Evolutionary conservation across 2,329 filamentous ascomycete species (phyloP).

Genomic region (Curvularia hawaiiensis): DNA sequence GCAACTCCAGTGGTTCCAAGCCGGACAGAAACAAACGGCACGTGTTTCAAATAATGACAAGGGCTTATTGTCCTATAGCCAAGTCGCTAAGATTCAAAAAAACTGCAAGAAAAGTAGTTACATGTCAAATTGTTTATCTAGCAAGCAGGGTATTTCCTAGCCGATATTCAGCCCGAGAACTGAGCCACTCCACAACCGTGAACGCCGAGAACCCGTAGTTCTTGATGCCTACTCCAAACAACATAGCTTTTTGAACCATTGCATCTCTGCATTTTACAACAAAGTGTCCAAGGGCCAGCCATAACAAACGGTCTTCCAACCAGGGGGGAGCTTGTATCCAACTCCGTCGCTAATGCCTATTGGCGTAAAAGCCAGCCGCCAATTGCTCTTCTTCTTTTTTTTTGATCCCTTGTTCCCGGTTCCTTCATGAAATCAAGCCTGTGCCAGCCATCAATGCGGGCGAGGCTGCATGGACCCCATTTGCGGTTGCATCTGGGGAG

Average conservation of each 20-base stretch:
- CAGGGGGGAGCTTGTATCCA: constrained; percentile 1
- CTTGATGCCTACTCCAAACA: constrained; percentile 6
- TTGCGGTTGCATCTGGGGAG: constrained; percentile 49
- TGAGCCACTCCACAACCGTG: neutral
- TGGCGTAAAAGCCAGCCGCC: constrained; percentile 1
- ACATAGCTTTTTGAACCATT: constrained; percentile 5
- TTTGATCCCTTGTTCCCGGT: neutral
- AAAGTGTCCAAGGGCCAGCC: constrained; percentile 11
- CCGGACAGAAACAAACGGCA: neutral
- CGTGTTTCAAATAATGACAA: neutral
- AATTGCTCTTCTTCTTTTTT: neutral
- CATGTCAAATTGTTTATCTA: constrained; percentile 13
- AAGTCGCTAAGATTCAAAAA: neutral
- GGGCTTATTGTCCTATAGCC: neutral
- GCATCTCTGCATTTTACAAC: constrained; percentile 4
- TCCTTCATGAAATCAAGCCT: neutral
- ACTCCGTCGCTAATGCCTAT: constrained; percentile 4
- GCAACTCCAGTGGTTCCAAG: neutral
- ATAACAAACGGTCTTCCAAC: constrained; percentile 6
- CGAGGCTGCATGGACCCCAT: constrained; percentile 59
- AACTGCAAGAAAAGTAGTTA: neutral
- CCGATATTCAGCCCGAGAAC: constrained; percentile 9
- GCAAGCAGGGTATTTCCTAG: constrained; percentile 16
- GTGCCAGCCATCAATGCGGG: constrained; percentile 41
- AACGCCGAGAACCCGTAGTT: constrained; percentile 12